Percentiles rank a stretch among this genome's conserved stretches.
These are phyloP conservation scores for Tolypocladium ophioglossoides DNA, from an alignment of 2,329 filamentous ascomycete genomes.

Conservation along the genomic window DNA sequence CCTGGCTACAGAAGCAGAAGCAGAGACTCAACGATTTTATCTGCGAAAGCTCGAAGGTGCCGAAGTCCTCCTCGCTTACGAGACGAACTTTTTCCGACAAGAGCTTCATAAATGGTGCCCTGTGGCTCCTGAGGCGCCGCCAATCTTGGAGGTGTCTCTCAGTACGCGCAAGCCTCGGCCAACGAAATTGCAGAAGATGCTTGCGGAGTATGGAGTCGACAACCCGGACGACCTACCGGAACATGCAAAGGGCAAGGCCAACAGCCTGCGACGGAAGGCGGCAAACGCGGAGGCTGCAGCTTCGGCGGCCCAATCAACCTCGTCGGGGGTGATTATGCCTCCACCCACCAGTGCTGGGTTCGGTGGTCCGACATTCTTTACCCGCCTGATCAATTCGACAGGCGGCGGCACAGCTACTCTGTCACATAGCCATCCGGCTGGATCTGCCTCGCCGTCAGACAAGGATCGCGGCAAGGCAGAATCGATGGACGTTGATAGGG, in stretches of 20 bases:
- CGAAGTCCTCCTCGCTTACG: constrained; percentile 79
- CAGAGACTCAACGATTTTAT: constrained; percentile 86
- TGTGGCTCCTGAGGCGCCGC: constrained; percentile 76
- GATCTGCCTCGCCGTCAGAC: constrained; percentile 12
- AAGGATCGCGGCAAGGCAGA: constrained; percentile 22
- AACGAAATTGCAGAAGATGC: constrained; percentile 92
- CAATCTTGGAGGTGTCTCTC: constrained; percentile 74
- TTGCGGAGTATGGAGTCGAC: constrained; percentile 78
- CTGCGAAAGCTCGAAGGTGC: constrained; percentile 94
- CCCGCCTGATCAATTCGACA: constrained; percentile 8
- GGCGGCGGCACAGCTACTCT: constrained; percentile 7
- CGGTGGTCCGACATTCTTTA: constrained; percentile 14
- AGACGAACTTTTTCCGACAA: constrained; percentile 97
- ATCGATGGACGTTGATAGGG: constrained; percentile 27
- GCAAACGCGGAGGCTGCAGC: constrained; percentile 45
- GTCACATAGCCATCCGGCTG: constrained; percentile 18
- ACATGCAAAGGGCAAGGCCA: constrained; percentile 67
- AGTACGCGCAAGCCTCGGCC: constrained; percentile 93
- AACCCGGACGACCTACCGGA: constrained; percentile 86
- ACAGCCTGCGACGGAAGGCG: constrained; percentile 62
- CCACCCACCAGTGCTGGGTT: constrained; percentile 12
- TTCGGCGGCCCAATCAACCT: constrained; percentile 14
- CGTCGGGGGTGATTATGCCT: constrained; percentile 9
- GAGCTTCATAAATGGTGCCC: constrained; percentile 93
- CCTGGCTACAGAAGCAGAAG: constrained; percentile 73